Evolutionary conservation across 805 yeast species (phyloP).

Genomic region (Starmera caribaea): DNA sequence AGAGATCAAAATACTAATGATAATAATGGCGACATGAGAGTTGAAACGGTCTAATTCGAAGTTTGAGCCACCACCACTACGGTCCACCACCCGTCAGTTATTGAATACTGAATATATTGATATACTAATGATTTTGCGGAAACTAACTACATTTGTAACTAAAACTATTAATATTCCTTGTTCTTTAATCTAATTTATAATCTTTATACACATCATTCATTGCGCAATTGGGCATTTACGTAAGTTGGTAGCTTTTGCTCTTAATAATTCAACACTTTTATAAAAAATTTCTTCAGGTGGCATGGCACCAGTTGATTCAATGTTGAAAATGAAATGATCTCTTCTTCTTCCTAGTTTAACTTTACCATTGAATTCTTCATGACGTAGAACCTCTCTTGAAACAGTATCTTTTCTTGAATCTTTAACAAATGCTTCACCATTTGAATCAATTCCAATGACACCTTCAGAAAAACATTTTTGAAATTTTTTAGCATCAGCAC

Average conservation of each 20-base stretch:
- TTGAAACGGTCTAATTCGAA: too few relatives aligned
- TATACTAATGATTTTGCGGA: slow-evolving; percentile 2
- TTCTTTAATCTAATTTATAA: background rate
- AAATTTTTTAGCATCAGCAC: slow-evolving; percentile 68
- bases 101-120: too few relatives aligned
- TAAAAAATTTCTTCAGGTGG: slow-evolving; percentile 92
- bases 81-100: too few relatives aligned
- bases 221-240: slow-evolving; percentile 62
- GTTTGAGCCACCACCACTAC: too few relatives aligned
- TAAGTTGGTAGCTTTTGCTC: slow-evolving; percentile 74
- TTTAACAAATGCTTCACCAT: slow-evolving; percentile 67
- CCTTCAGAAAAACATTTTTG: slow-evolving; percentile 91
- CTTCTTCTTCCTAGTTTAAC: slow-evolving; percentile 87
- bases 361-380: slow-evolving; percentile 79
- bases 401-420: slow-evolving; percentile 96
- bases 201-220: slow-evolving; percentile 2
- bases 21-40: too few relatives aligned
- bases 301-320: slow-evolving; percentile 96
- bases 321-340: slow-evolving; percentile 89
- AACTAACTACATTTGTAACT: background rate
- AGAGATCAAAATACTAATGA: slow-evolving; percentile 1
- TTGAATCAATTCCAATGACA: slow-evolving; percentile 64
- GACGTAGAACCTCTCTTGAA: slow-evolving; percentile 91
- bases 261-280: slow-evolving; percentile 78
- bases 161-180: background rate